phyloP scores from a whole-genome alignment of 139 green algal species.

The Axilococcus clingmanii region DNA sequence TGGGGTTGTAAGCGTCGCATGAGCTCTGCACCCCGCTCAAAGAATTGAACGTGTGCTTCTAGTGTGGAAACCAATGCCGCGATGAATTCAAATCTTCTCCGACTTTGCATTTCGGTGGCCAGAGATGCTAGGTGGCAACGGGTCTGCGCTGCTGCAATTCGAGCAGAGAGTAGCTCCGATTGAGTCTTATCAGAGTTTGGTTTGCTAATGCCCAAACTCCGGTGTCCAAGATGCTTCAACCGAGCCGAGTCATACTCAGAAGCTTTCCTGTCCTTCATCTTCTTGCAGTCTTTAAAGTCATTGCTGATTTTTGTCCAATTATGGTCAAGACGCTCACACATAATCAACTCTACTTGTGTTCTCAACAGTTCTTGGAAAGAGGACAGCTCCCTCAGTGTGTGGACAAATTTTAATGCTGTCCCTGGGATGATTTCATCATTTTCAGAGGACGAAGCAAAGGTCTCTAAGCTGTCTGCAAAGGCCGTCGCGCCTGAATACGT shows the following conservation, averaged over 20 bases:
- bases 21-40: slow-evolving; percentile 36
- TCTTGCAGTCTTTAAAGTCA: slow-evolving; percentile 23
- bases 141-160: slow-evolving; percentile 38
- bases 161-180: slow-evolving; percentile 26
- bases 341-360: slow-evolving; percentile 37
- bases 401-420: slow-evolving; percentile 49
- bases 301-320: slow-evolving; percentile 12
- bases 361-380: slow-evolving; percentile 38
- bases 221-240: slow-evolving; percentile 40
- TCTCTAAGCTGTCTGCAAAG: slow-evolving; percentile 33
- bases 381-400: slow-evolving; percentile 35
- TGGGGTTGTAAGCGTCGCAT: slow-evolving; percentile 30
- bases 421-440: no score
- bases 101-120: slow-evolving; percentile 34
- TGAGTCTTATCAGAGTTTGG: not conserved
- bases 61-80: slow-evolving; percentile 36
- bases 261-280: slow-evolving; percentile 20
- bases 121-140: slow-evolving; percentile 43
- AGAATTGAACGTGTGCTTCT: slow-evolving; percentile 52
- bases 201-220: not conserved
- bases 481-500: slow-evolving; percentile 16
- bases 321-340: slow-evolving; percentile 43
- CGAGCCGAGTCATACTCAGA: slow-evolving; percentile 37
- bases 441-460: slow-evolving; percentile 35
- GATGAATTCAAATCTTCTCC: slow-evolving; percentile 50